phyloP scores from a whole-genome alignment of 345 rosid genomes.

The Brassica nigra region DNA sequence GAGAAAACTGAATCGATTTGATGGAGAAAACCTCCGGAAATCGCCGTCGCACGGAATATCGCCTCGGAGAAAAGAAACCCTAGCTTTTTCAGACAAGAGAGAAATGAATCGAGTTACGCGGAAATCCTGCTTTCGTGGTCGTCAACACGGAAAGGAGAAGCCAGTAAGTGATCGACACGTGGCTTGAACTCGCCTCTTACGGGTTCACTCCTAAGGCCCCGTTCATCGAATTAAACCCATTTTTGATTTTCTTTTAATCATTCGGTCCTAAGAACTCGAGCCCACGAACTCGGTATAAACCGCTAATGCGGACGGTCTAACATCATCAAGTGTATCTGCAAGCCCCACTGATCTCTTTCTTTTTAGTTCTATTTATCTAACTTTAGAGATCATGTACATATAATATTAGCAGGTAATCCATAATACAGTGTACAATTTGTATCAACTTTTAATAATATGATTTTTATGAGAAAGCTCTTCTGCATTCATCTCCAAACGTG shows the following conservation, averaged over 20 bases:
- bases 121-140: background rate
- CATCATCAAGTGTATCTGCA: no score
- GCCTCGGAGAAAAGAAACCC: background rate
- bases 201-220: no score
- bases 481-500: constrained; percentile 64
- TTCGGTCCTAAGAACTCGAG: background rate
- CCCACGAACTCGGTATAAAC: background rate
- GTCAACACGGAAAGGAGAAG: background rate
- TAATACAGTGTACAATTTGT: no score
- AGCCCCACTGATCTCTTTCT: no score
- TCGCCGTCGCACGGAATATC: background rate
- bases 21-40: background rate
- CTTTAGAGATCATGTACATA: no score
- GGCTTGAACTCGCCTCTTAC: no score
- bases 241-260: no score
- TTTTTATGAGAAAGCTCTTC: constrained; percentile 46
- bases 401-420: no score
- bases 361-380: no score
- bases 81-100: background rate
- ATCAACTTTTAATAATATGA: no score
- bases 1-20: background rate
- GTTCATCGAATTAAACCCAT: no score
- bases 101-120: background rate
- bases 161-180: background rate
- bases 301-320: background rate